Base-by-base conservation (phyloP, 495 filamentous ascomycete species). In the Rhypophila decipiens region DNA sequence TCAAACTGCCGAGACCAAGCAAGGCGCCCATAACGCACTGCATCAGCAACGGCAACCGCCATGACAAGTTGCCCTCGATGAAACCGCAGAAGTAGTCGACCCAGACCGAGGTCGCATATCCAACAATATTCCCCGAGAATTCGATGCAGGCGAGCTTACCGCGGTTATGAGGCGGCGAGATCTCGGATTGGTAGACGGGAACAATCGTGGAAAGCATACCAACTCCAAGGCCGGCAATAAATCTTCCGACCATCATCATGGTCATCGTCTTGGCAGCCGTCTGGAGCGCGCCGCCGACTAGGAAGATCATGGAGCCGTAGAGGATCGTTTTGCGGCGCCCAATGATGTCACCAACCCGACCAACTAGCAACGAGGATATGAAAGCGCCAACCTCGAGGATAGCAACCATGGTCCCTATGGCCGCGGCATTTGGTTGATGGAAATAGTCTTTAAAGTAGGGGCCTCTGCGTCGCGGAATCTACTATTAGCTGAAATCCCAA, bases 131-230 rank as follows among this genome's bases (percentile, higher is more conserved):
- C 24, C 93, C 93, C 0, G 94, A 88, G 59, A 98, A 98, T 63
- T 97, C 94, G 49, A 98, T 96, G 66, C 93, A 98, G 11, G 93
- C 93, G 47, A 97, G 74, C 66, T 91, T 90, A 15, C 94, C 94
- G 44, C 94, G 77, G 63, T 95, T 97, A 53, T 98, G 94, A 12
- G 93, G 88, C 44, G 93, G 93, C 42, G 91, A 90, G 47, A 98
- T 98, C 61, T 98, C 94, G 24, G 90, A 96, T 67, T 98, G 93
- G 67, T 96, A 98, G 33, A 98, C 87, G 1, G 93, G 93, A 5
- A 98, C 94, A 46, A 98, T 98, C 35, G 93, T 97, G 1, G 91
- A 96, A 24, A 98, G 70, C 48, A 88, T 87, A 61, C 93, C 93
- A 42, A 98, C 91, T 13, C 93, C 93, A 19, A 98, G 66, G 72